These are phyloP conservation scores for Thozetella sp. DNA, from an alignment of 495 filamentous ascomycete genomes.

Conservation along the genomic window DNA sequence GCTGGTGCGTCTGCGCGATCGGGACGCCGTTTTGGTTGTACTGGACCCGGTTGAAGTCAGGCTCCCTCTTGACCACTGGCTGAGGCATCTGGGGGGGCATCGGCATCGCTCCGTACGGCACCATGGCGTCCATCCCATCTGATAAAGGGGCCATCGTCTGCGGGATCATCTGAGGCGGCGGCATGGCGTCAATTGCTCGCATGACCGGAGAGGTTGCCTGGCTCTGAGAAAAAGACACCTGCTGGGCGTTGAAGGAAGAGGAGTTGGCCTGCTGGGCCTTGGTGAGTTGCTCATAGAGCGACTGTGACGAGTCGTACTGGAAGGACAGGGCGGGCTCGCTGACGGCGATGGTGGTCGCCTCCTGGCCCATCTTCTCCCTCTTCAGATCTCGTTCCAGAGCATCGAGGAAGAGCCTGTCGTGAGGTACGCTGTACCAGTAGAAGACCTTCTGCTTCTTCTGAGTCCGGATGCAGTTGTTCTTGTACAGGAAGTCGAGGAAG, in stretches of 20 bases:
- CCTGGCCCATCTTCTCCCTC: constrained; percentile 98
- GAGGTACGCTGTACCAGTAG: constrained; percentile 99
- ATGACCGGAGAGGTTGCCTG: constrained; percentile 85
- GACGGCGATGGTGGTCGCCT: constrained; percentile 94
- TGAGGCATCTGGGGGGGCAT: constrained; percentile 63
- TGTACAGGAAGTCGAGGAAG: constrained; percentile 98
- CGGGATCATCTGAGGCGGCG: constrained; percentile 73
- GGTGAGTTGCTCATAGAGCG: constrained; percentile 98
- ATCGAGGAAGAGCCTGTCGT: constrained; percentile 96
- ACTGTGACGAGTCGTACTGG: constrained; percentile 98
- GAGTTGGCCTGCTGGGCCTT: constrained; percentile 98
- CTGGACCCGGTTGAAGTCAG: constrained; percentile 71
- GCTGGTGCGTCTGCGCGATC: constrained; percentile 77
- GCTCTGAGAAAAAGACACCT: constrained; percentile 74
- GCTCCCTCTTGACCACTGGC: constrained; percentile 79
- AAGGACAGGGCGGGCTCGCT: constrained; percentile 97
- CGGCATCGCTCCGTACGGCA: constrained; percentile 68
- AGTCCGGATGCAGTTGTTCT: constrained; percentile 99
- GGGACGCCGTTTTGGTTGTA: constrained; percentile 92
- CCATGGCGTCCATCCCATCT: constrained; percentile 78
- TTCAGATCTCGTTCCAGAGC: constrained; percentile 96
- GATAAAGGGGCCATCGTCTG: constrained; percentile 78
- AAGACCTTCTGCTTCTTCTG: constrained; percentile 99
- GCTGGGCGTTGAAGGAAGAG: constrained; percentile 86
- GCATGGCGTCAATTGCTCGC: constrained; percentile 78